Evolutionary conservation across 495 filamentous ascomycete genomes (phyloP).

Genomic region (Rhypophila decipiens): DNA sequence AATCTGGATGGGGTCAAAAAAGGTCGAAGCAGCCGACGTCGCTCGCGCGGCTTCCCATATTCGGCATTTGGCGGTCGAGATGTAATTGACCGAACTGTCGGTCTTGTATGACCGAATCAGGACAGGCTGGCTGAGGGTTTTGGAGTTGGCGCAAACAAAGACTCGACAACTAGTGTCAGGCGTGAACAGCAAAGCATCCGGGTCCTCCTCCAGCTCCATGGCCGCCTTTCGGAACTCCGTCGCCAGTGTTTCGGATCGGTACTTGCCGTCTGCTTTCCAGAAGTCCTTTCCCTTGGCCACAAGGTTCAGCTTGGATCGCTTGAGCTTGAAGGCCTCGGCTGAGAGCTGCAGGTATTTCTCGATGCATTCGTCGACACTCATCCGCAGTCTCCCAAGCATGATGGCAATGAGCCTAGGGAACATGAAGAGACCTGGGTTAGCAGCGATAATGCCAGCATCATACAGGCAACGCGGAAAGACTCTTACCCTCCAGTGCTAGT

Average conservation of each 20-base stretch:
- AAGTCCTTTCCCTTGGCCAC: background rate
- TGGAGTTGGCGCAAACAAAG: background rate
- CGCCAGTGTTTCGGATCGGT: background rate
- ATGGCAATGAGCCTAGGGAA: constrained; percentile 5
- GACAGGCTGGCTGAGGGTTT: background rate
- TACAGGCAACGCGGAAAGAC: too few species aligned
- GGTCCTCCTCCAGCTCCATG: background rate
- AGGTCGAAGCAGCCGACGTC: constrained; percentile 36
- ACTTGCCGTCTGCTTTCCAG: background rate
- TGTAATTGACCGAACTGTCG: background rate
- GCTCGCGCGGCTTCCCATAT: constrained; percentile 18
- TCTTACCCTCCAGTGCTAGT: constrained; percentile 18
- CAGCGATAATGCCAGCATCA: too few species aligned
- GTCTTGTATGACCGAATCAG: background rate
- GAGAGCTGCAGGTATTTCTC: background rate
- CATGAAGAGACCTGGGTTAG: too few species aligned
- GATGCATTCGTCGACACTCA: constrained; percentile 4
- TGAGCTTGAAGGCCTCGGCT: background rate
- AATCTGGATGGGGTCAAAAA: constrained; percentile 43
- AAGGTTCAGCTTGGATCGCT: background rate
- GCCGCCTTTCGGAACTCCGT: background rate
- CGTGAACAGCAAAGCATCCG: background rate
- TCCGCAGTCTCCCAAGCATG: constrained; percentile 7
- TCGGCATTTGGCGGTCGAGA: background rate
- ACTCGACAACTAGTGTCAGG: background rate